A percentile compares a stretch with the other conserved stretches of the same genome.
Conservation (phyloP, 2,329 filamentous ascomycete genomes). For the Clarireedia monteithiana region DNA sequence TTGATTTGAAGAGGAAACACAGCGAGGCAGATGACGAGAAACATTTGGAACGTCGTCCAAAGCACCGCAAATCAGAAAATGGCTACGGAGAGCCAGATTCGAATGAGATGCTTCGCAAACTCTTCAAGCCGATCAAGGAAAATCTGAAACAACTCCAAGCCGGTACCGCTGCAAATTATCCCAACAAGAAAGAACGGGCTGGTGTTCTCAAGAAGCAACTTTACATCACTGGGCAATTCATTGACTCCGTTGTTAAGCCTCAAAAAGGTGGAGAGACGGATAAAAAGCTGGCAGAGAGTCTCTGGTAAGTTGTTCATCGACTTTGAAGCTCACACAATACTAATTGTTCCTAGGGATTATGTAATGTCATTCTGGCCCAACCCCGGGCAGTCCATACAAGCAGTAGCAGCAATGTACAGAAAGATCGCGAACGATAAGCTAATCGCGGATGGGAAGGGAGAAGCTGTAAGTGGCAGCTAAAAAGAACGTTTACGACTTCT, state of each 20-base stretch:
- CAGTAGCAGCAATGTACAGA: slow-evolving; percentile 24
- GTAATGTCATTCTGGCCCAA: slow-evolving; percentile 28
- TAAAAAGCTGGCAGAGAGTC: slow-evolving; percentile 21
- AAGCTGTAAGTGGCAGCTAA: not conserved
- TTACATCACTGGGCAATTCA: slow-evolving; percentile 54
- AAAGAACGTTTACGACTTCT: not conserved
- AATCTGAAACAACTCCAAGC: slow-evolving; percentile 52
- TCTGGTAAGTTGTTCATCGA: slow-evolving; percentile 24
- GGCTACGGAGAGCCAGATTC: slow-evolving; percentile 24
- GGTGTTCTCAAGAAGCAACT: slow-evolving; percentile 54
- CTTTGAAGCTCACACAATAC: not conserved
- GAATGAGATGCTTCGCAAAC: slow-evolving; percentile 14
- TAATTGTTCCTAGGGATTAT: slow-evolving; percentile 26
- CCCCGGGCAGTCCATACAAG: slow-evolving; percentile 21
- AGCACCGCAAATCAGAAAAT: slow-evolving; percentile 47
- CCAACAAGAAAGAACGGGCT: slow-evolving; percentile 53
- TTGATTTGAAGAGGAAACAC: slow-evolving; percentile 54
- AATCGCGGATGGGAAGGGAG: not conserved
- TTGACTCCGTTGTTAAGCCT: slow-evolving; percentile 35
- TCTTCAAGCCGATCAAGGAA: slow-evolving; percentile 49
- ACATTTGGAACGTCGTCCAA: slow-evolving; percentile 39
- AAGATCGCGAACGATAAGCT: slow-evolving; percentile 20
- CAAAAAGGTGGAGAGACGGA: slow-evolving; percentile 13
- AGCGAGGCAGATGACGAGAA: slow-evolving; percentile 45
- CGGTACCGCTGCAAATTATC: slow-evolving; percentile 55